Conservation (phyloP, 2,329 filamentous ascomycete genomes). For the Paraphaeosphaeria sporulosa region DNA sequence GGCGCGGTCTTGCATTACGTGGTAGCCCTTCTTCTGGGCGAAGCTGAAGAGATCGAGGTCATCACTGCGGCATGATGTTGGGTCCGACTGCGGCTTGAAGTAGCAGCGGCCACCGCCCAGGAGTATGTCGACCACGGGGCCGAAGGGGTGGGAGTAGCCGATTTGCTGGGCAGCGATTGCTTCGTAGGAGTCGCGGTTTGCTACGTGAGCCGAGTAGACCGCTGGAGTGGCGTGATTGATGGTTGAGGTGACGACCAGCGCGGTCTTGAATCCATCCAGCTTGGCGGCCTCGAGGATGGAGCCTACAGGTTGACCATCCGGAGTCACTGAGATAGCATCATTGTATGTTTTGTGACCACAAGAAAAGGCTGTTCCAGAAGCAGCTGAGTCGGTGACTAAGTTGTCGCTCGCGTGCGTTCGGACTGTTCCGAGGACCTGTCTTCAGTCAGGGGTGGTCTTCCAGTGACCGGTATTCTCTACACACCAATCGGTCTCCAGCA, state of each 20-base stretch:
- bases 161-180: conserved; percentile 52
- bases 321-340: conserved; percentile 46
- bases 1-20: conserved; percentile 47
- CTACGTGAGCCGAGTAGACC: conserved; percentile 47
- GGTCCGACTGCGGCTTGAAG: conserved; percentile 50
- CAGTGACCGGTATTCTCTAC: neutral
- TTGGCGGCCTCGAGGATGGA: conserved; percentile 53
- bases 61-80: conserved; percentile 49
- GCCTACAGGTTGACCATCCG: conserved; percentile 45
- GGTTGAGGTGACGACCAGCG: conserved; percentile 53
- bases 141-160: conserved; percentile 51
- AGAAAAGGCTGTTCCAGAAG: conserved; percentile 51
- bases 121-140: conserved; percentile 50
- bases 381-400: conserved; percentile 53
- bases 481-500: conserved; percentile 22
- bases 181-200: conserved; percentile 43
- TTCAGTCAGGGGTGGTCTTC: neutral
- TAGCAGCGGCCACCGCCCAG: conserved; percentile 53
- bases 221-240: conserved; percentile 49
- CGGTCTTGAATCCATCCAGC: conserved; percentile 50
- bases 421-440: conserved; percentile 32
- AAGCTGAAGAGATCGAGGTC: conserved; percentile 48
- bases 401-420: conserved; percentile 38
- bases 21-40: conserved; percentile 46
- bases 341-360: conserved; percentile 53